A percentile compares a stretch with the other conserved stretches of the same genome.
Conservation (phyloP, 441 rosid species). For the Breynia disticha region DNA sequence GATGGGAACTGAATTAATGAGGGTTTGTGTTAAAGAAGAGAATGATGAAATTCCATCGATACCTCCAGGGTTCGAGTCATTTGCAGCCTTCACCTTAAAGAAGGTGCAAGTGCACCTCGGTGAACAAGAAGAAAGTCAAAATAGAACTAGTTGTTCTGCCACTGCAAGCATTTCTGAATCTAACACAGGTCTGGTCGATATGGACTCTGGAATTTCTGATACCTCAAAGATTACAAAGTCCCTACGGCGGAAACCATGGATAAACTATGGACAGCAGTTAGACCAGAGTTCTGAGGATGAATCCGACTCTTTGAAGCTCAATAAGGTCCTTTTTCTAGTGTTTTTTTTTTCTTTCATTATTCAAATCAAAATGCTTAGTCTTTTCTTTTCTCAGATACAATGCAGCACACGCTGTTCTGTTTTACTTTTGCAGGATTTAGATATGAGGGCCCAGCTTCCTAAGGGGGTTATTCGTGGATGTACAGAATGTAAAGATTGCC, state of each 20-base stretch:
- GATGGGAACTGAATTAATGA: conserved; percentile 91
- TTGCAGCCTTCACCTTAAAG: conserved; percentile 60
- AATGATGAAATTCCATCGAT: conserved; percentile 77
- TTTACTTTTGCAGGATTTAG: conserved; percentile 39
- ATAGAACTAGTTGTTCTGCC: conserved; percentile 27
- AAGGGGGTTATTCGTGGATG: conserved; percentile 85
- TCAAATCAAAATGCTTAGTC: conserved; percentile 1
- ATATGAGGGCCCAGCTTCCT: conserved; percentile 43
- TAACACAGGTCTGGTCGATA: conserved; percentile 36
- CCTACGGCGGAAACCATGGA: conserved; percentile 59
- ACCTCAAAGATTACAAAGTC: conserved; percentile 37
- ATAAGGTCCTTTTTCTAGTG: conserved; percentile 38
- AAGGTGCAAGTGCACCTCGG: conserved; percentile 32
- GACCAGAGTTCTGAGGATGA: conserved; percentile 43
- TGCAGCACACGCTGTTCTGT: neutral
- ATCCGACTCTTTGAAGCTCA: conserved; percentile 35
- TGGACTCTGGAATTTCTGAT: conserved; percentile 27
- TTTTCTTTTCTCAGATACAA: neutral
- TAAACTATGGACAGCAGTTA: conserved; percentile 37
- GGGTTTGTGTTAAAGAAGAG: conserved; percentile 76
- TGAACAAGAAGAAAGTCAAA: conserved; percentile 28
- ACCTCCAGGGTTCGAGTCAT: conserved; percentile 96
- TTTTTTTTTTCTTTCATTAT: neutral
- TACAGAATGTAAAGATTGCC: conserved; percentile 71
- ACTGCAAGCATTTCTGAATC: conserved; percentile 35